Conservation (phyloP, 139 green algal species). For the Micractinium conductrix region DNA sequence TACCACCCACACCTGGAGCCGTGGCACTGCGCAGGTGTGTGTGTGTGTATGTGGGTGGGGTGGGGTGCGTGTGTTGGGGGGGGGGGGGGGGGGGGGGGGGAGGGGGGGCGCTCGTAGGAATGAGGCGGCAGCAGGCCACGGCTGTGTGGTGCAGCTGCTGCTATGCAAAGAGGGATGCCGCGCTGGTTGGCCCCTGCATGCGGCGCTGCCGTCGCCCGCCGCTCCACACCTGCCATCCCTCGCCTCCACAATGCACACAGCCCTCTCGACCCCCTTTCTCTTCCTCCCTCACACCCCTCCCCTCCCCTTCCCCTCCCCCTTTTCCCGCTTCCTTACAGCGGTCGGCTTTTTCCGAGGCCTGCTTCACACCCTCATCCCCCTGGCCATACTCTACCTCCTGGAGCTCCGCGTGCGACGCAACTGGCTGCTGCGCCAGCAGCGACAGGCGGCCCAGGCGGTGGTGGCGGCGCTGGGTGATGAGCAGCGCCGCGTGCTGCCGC, state of each 20-base stretch:
- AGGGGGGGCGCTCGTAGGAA: no score
- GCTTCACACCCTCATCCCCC: neutral
- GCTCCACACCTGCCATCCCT: neutral
- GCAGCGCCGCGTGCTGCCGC: neutral
- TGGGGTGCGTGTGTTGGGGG: neutral
- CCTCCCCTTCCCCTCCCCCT: no score
- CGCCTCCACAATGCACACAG: neutral
- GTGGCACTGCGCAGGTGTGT: neutral
- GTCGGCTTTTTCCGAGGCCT: neutral
- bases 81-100: no score
- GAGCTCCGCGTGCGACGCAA: conserved; percentile 3
- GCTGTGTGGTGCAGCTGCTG: neutral
- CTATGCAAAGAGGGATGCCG: neutral
- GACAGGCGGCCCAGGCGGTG: neutral
- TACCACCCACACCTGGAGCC: conserved; percentile 6
- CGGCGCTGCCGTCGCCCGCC: neutral
- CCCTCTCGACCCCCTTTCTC: no score
- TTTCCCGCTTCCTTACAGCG: neutral
- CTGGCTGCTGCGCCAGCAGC: conserved; percentile 1
- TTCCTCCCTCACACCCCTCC: no score
- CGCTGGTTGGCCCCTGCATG: neutral
- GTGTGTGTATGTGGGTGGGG: neutral
- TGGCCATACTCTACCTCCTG: neutral
- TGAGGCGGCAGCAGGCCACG: no score
- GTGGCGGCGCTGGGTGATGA: neutral